phyloP scores from a whole-genome alignment of 2,329 filamentous ascomycete genomes.

The Hymenoscyphus salicellus region DNA sequence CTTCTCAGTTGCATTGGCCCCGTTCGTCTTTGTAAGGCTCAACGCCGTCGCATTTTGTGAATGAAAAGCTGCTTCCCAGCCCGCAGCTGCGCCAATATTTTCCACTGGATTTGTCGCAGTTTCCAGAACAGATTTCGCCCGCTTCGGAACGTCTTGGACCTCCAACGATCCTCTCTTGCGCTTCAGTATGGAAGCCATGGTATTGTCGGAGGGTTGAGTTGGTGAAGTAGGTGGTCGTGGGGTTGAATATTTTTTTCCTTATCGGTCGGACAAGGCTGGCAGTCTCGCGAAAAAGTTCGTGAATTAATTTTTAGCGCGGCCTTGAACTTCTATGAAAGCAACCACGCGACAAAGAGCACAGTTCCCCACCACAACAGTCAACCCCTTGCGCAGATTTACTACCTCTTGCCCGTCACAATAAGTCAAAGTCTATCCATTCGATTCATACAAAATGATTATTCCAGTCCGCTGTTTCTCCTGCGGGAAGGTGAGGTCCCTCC shows the following conservation, averaged over 20 bases:
- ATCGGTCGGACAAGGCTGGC: conserved; percentile 16
- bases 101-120: conserved; percentile 15
- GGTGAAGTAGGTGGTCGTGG: conserved; percentile 23
- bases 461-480: conserved; percentile 98
- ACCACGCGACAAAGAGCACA: conserved; percentile 13
- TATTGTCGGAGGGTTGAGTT: conserved; percentile 34
- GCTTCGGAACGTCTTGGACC: conserved; percentile 31
- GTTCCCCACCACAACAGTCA: background rate
- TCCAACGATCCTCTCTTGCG: conserved; percentile 37
- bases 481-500: conserved; percentile 74
- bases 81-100: conserved; percentile 18
- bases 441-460: conserved; percentile 77
- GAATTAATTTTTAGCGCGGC: conserved; percentile 17
- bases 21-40: background rate
- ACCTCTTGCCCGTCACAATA: background rate
- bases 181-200: conserved; percentile 38
- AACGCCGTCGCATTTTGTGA: conserved; percentile 14
- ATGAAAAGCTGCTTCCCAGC: conserved; percentile 33
- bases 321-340: conserved; percentile 5
- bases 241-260: conserved; percentile 20
- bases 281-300: conserved; percentile 14
- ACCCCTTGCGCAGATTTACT: background rate
- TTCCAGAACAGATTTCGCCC: conserved; percentile 29
- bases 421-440: background rate
- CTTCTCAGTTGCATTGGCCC: conserved; percentile 17